Evolutionary conservation across 2,329 filamentous ascomycete genomes (phyloP).

Genomic region (Chrysoporthe austroafricana): DNA sequence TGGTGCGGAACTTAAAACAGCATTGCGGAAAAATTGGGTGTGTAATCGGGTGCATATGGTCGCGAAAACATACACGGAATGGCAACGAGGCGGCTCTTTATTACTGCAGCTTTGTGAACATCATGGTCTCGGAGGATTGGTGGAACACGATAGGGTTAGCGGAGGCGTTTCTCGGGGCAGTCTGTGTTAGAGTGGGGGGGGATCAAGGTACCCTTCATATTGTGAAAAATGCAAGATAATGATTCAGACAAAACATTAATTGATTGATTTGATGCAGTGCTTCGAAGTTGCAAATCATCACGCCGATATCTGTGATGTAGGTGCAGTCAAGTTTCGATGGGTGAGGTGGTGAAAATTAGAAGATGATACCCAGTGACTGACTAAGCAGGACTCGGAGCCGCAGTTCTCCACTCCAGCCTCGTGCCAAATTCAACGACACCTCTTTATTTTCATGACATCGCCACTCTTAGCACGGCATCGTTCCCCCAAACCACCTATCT

Average conservation of each 20-base stretch:
- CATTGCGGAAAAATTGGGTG: background rate
- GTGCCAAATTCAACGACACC: constrained; percentile 19
- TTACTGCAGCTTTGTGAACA: background rate
- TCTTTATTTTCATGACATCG: constrained; percentile 20
- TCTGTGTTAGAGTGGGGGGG: background rate
- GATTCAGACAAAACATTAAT: background rate
- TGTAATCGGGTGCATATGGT: background rate
- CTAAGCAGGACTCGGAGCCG: constrained; percentile 11
- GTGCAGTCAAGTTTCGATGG: background rate
- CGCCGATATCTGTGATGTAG: background rate
- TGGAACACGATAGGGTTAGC: background rate
- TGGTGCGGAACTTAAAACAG: background rate
- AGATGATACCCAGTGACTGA: background rate
- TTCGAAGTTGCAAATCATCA: background rate
- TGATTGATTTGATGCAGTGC: background rate
- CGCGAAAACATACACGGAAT: background rate
- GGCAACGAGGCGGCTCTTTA: background rate
- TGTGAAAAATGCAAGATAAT: background rate
- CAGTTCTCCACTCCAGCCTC: constrained; percentile 15
- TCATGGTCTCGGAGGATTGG: background rate
- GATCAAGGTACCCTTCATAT: constrained; percentile 1
- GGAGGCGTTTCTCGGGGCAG: background rate
- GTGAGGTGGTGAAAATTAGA: background rate
- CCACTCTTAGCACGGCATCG: background rate
- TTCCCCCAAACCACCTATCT: background rate